These are phyloP conservation scores for Solanum etuberosum DNA, from an alignment of 257 asterid genomes.

Conservation along the genomic window DNA sequence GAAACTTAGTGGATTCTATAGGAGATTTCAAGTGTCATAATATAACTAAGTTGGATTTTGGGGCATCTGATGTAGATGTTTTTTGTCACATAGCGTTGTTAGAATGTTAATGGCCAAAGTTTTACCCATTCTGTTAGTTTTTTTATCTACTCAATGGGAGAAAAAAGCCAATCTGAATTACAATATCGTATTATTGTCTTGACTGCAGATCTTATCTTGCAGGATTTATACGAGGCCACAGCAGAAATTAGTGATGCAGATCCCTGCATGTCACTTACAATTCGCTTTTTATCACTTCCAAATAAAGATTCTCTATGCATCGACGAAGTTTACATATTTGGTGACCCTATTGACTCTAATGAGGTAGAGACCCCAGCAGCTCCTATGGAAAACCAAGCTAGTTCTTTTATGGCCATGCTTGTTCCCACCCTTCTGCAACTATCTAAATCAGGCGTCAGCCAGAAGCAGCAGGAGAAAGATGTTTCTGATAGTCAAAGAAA, in stretches of 20 bases:
- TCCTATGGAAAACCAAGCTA: conserved; percentile 28
- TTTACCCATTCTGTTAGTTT: neutral
- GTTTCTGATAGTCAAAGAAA: conserved; percentile 31
- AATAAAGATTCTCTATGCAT: conserved; percentile 44
- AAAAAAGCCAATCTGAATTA: neutral
- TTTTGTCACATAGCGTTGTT: neutral
- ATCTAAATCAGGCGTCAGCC: conserved; percentile 46
- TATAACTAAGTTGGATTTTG: neutral
- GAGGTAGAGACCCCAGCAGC: conserved; percentile 37
- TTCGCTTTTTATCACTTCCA: conserved; percentile 78
- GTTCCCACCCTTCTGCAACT: conserved; percentile 77
- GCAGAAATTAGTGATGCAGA: conserved; percentile 69
- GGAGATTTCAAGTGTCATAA: neutral
- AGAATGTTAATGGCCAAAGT: neutral
- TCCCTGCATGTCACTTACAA: conserved; percentile 64
- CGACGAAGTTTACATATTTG: conserved; percentile 72
- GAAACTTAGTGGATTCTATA: neutral
- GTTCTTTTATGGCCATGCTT: conserved; percentile 83
- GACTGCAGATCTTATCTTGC: conserved; percentile 5
- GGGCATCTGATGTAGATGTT: neutral
- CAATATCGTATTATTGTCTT: neutral
- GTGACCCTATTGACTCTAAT: conserved; percentile 40
- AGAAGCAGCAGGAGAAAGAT: conserved; percentile 24
- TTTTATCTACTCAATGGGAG: conserved; percentile 16
- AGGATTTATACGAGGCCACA: conserved; percentile 94